Evolutionary conservation across 768 basidiomycete species (phyloP), one percentile per base, ranked within the genome.

Genomic region (Fistulinella prunicolor): DNA sequence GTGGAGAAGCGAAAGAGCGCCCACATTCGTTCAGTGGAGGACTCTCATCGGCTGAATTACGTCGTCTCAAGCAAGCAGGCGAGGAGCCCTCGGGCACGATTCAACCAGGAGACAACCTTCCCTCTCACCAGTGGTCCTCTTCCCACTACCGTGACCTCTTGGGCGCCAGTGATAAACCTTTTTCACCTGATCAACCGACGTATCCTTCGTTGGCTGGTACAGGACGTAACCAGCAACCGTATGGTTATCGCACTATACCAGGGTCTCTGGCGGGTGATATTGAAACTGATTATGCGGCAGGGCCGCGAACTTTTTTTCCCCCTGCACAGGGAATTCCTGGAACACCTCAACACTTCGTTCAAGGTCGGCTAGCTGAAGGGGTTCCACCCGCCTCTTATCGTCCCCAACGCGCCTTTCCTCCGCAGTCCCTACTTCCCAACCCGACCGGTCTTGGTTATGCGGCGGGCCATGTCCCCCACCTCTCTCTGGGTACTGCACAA

Each of bases 1-100:
- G 73, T 45, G 68, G 68, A 46, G 86, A 89, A 61, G 71, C 80
- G 40, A 85, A 86, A 63, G 88, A 87, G 62, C 79, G 87, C 45
- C 87, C 87, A 14, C 87, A 86, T 62, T 89, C 87, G 0, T 89
- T 87, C 63, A 89, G 84, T 51, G 88, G 88, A 36, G 86, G 85
- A 23, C 70, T 89, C 39, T 86, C 88, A 6, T 76, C 70, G 41
- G 83, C 85, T 39, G 87, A 90, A 56, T 72, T 89, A 47, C 81
- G 82, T 55, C 85, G 86, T 58, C 71, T 90, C 47, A 85, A 86
- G 63, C 84, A 86, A 59, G 81, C 74, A 23, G 84, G 79, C 41
- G 80, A 81, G 47, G 65, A 64, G 32, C 49, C 59, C 45, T 70
- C 47, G n/a, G 56, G 53, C 50, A 39, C 40, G 41, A 65, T 62